These are phyloP conservation scores for Barnettozyma sucrosica DNA, from an alignment of 805 yeast genomes.

Conservation along the genomic window DNA sequence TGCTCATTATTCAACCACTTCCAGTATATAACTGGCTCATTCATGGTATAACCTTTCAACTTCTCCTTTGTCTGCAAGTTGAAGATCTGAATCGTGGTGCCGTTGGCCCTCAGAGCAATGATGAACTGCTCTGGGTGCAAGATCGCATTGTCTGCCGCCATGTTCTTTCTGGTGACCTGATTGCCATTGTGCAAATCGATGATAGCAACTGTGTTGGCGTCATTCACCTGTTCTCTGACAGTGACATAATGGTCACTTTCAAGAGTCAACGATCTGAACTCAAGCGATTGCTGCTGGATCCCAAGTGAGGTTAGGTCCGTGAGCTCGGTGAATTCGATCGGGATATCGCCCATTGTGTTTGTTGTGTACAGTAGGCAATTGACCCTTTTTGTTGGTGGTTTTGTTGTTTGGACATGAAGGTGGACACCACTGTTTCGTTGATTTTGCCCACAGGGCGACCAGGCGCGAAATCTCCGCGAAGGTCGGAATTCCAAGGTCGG, in stretches of 20 bases:
- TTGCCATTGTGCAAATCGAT: constrained; percentile 77
- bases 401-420: neutral
- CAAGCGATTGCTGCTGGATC: constrained; percentile 76
- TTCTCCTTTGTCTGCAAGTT: constrained; percentile 83
- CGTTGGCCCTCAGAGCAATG: constrained; percentile 91
- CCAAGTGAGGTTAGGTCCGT: constrained; percentile 84
- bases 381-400: neutral
- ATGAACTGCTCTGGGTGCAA: constrained; percentile 89
- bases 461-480: constrained; percentile 4
- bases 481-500: neutral
- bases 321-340: constrained; percentile 95
- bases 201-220: constrained; percentile 89
- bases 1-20: constrained; percentile 74
- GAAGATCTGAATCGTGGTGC: constrained; percentile 92
- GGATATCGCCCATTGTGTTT: constrained; percentile 57
- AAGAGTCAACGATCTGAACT: constrained; percentile 89
- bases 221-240: constrained; percentile 54
- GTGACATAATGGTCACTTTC: constrained; percentile 91
- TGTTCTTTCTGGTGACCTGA: constrained; percentile 79
- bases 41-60: constrained; percentile 78
- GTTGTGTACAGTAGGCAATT: neutral
- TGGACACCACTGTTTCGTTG: neutral
- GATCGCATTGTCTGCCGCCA: constrained; percentile 96
- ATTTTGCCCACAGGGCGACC: neutral
- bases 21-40: constrained; percentile 92